These are phyloP conservation scores for Terana coerulea DNA, from an alignment of 768 basidiomycete species.

Conservation along the genomic window DNA sequence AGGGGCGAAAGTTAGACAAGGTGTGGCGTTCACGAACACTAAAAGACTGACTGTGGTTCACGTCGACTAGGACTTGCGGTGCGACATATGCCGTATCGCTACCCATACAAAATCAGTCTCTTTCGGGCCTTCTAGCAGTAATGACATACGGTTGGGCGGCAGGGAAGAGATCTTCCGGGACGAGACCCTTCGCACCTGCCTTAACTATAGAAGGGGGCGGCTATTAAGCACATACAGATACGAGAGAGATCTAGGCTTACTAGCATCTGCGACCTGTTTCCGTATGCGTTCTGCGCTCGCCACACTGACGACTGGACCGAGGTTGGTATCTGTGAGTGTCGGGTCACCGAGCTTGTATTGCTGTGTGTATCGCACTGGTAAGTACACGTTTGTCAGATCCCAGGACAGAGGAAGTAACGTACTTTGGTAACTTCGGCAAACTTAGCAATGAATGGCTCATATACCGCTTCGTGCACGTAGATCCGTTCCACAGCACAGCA, in stretches of 20 bases:
- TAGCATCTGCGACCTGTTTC: slow-evolving; percentile 82
- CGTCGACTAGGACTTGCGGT: slow-evolving; percentile 87
- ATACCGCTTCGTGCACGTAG: slow-evolving; percentile 86
- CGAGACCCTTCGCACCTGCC: slow-evolving; percentile 74
- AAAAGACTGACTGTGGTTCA: slow-evolving; percentile 71
- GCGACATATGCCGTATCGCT: slow-evolving; percentile 86
- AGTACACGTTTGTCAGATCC: too few species aligned
- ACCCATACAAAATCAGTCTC: not conserved
- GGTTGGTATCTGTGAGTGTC: slow-evolving; percentile 61
- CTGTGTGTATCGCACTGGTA: slow-evolving; percentile 37
- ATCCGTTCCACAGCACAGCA: slow-evolving; percentile 95
- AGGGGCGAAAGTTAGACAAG: slow-evolving; percentile 1
- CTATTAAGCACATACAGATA: not conserved
- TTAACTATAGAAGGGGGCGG: slow-evolving; percentile 41
- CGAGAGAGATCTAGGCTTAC: slow-evolving; percentile 37
- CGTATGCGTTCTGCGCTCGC: slow-evolving; percentile 82
- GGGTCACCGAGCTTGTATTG: slow-evolving; percentile 87
- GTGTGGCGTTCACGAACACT: not conserved
- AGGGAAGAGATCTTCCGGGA: slow-evolving; percentile 65
- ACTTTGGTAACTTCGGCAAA: slow-evolving; percentile 74
- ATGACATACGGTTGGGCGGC: slow-evolving; percentile 59
- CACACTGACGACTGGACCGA: slow-evolving; percentile 92
- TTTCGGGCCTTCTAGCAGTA: not conserved
- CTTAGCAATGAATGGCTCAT: slow-evolving; percentile 71
- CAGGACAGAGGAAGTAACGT: not conserved